Conservation (phyloP, 495 filamentous ascomycete genomes). For the Pseudevernia furfuracea region DNA sequence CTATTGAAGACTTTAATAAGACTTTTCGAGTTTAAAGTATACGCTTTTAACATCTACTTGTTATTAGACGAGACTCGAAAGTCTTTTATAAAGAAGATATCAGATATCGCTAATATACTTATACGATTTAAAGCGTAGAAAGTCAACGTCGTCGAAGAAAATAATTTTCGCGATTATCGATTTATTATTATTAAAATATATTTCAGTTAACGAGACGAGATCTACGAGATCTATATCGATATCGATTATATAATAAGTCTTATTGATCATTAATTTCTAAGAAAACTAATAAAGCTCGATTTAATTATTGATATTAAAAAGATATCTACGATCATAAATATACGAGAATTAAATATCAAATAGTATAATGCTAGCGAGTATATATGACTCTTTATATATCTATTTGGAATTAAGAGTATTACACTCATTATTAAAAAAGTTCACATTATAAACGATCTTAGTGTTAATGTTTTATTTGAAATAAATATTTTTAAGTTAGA, state of each 20-base stretch:
- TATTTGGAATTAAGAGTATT: conserved; percentile 7
- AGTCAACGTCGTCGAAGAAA: neutral
- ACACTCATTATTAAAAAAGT: neutral
- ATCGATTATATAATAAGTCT: too few relatives aligned
- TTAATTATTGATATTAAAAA: conserved; percentile 4
- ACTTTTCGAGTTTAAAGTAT: too few relatives aligned
- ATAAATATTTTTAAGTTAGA: too few relatives aligned
- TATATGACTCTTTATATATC: neutral
- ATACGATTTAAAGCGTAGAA: neutral
- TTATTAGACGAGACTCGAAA: too few relatives aligned
- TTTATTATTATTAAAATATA: neutral
- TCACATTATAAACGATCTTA: neutral
- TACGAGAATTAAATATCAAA: neutral
- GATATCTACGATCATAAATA: too few relatives aligned
- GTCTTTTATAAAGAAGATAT: neutral
- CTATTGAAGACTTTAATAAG: too few relatives aligned
- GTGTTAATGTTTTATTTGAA: too few relatives aligned
- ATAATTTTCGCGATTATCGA: neutral
- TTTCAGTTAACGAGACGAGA: neutral
- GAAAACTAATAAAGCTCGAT: neutral
- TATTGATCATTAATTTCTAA: neutral
- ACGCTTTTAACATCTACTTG: too few relatives aligned
- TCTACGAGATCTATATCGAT: too few relatives aligned
- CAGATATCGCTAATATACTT: neutral
- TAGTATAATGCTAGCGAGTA: conserved; percentile 8